Base-by-base conservation (phyloP, 2,329 filamentous ascomycete genomes). In the Thielaviopsis musarum region DNA sequence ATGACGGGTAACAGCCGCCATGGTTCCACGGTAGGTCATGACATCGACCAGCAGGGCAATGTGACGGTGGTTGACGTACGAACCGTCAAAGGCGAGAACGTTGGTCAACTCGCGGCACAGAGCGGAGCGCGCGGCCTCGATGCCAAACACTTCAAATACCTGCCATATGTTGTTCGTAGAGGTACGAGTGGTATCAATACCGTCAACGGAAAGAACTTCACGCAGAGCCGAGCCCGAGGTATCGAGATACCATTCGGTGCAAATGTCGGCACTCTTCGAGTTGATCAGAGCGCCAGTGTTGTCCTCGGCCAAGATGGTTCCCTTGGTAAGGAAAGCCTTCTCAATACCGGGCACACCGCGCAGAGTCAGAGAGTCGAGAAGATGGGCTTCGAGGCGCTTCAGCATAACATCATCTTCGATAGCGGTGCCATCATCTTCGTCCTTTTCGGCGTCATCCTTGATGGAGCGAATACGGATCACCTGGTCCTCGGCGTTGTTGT, bases 31-130 rank as follows among this genome's bases (percentile, higher is more conserved):
- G 67, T 94, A 90, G 28, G 91, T 96, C 93, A 98, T 98, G 64
- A 98, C 89, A 74, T 98, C 93, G 64, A 94, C 90, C 58, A 98
- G 79, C 41, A 98, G 82, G 54, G 91, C 88, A 75, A 98, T 83
- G 75, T 98, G 93, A 67, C 93, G 90, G 74, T 97, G 90, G 71
- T 98, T 98, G 79, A 98, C 93, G 70, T 98, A 98, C 15, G 93
- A 97, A 80, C 94, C 94, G 70, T 97, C 93, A 70, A 98, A 98
- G 26, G 93, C 91, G 75, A 99, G 74, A 69, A 99, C 93, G 67
- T 89, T 84, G 30, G 87, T 89, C 77, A 98, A 73, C 70, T 98
- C 94, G 63, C 86, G 84, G 65, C 95, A 83, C 61, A 98, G 77
- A 58, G 91, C 87, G 54, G 87, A 83, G 67, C 93, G 86, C 62